Evolutionary conservation across 345 rosid genomes (phyloP), one percentile per base, ranked within the genome.

Genomic region (Zanthoxylum bungeanum): DNA sequence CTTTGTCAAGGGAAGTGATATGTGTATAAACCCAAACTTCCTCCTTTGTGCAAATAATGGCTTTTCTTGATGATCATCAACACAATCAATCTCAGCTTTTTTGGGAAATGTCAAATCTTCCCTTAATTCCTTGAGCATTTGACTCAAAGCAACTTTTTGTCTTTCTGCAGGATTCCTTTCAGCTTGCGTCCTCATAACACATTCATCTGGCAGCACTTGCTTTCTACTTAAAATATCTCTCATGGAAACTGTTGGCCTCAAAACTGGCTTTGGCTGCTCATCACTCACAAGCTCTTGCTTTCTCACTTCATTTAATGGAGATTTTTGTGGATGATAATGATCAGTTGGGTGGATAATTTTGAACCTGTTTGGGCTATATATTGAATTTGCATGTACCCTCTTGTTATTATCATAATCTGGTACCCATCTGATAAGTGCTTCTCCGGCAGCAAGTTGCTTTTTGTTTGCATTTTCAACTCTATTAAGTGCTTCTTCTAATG

Each of bases 1-100:
- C 72, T 82, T 93, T 25, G 88, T 70, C 86, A 85, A 69, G 9
- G 98, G 96, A 71, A 93, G 83, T 1, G 97, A 85, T 33, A 89
- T 91, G 70, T 89, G 98, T 61, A 93, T 91, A 77, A 93, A 91
- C 3, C 98, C 93, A 47, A 89, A 91, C 82, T 88, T 91, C 78
- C 94, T 91, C 78, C 96, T 79, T 63, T 84, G 96, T 4, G 87
- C 39, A 2, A 76, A 77, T 24, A 69, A 83, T 65, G 81, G 97
- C 79, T 84, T 91, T 60, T 79, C 87, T 28, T 75, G 64, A 9
- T 75, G 73, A 39, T 52, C 74, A 16, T 75, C 75, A 39, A 52
- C 74, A 16, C 42, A 24, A 7, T 78, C 82, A 42, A 10, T 76
- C 72, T 80, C 92, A 2, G 71, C 59, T 73, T 79, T 80, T 12